Conservation (phyloP, 2,329 filamentous ascomycete species). For the Colletotrichum eremochloae region DNA sequence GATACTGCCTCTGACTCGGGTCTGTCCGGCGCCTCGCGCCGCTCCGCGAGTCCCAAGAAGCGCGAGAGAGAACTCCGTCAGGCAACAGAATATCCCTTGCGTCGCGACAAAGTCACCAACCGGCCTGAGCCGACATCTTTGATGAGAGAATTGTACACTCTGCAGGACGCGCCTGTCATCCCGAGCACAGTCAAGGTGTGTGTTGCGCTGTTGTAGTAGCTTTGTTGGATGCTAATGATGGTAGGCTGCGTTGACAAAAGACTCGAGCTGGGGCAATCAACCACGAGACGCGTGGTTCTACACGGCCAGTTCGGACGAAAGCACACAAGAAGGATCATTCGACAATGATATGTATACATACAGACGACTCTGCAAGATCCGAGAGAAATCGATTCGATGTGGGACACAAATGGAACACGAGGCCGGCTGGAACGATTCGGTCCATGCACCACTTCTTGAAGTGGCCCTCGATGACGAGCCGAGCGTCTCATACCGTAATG, state of each 20-base stretch:
- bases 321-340: not conserved
- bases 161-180: not conserved
- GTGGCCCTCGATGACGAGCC: not conserved
- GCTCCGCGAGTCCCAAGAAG: conserved; percentile 8
- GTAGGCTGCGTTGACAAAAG: not conserved
- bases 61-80: not conserved
- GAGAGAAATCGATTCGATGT: conserved; percentile 4
- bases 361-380: not conserved
- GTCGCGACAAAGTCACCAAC: not conserved
- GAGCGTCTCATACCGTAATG: not conserved
- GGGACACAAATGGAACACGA: conserved; percentile 37
- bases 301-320: no score
- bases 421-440: conserved; percentile 12
- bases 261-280: not conserved
- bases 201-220: no score
- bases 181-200: not conserved
- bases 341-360: not conserved
- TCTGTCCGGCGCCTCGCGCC: not conserved
- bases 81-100: not conserved
- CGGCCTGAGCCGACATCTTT: not conserved
- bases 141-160: not conserved
- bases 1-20: not conserved
- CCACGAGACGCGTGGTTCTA: not conserved
- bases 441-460: conserved; percentile 7
- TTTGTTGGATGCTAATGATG: not conserved